A percentile compares a stretch with the other conserved stretches of the same genome.
phyloP scores from a whole-genome alignment of 345 rosid species.

The Lepidium africanum region DNA sequence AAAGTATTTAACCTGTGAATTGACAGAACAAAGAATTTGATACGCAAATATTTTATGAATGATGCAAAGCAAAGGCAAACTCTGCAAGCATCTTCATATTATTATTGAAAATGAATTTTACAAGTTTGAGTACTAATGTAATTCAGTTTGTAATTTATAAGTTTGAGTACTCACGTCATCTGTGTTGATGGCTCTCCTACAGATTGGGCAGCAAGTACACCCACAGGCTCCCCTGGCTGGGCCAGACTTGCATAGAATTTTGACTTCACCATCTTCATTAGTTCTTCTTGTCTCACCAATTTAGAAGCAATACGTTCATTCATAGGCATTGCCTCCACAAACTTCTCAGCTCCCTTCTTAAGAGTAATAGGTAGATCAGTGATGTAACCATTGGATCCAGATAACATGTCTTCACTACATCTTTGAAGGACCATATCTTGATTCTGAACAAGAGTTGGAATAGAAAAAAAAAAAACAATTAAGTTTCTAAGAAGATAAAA shows the following conservation, averaged over 20 bases:
- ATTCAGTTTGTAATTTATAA: background rate
- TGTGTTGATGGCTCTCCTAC: conserved; percentile 99
- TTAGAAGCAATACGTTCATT: conserved; percentile 32
- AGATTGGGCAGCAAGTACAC: conserved; percentile 97
- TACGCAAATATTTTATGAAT: background rate
- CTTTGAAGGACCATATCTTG: conserved; percentile 48
- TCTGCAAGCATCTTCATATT: background rate
- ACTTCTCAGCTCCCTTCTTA: conserved; percentile 51
- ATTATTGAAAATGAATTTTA: background rate
- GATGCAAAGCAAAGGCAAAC: background rate
- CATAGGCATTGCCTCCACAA: conserved; percentile 37
- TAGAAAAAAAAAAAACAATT: background rate
- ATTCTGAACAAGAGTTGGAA: conserved; percentile 55
- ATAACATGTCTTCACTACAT: conserved; percentile 31
- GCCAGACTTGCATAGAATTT: conserved; percentile 83
- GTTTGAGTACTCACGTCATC: conserved; percentile 57
- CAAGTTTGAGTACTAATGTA: background rate
- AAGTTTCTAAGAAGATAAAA: conserved; percentile 6
- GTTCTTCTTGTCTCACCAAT: conserved; percentile 37
- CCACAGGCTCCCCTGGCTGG: conserved; percentile 98
- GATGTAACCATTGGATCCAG: conserved; percentile 45
- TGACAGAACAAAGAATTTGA: background rate
- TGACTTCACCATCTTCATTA: conserved; percentile 56
- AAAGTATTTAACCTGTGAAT: conserved; percentile 80
- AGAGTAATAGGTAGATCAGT: conserved; percentile 56